phyloP scores from a whole-genome alignment of 352 stramenopile species.

The Pythium volutum region DNA sequence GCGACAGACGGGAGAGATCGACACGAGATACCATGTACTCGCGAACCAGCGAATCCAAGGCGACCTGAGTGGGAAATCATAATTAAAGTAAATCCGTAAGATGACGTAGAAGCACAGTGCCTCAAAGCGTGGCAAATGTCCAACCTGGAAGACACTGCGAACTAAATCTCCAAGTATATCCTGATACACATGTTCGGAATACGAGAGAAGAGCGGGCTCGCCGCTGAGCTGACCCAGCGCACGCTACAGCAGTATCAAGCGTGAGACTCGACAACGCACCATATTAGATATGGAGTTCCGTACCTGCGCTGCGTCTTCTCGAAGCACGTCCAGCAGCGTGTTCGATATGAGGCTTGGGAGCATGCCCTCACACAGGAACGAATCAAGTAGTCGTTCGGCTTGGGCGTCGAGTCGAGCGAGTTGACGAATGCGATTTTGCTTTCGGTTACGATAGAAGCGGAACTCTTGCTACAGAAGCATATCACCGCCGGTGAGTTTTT shows the following conservation, averaged over 20 bases:
- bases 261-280: too few species aligned
- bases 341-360: conserved; percentile 18
- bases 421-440: conserved; percentile 21
- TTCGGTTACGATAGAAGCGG: conserved; percentile 35
- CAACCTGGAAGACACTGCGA: conserved; percentile 33
- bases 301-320: conserved; percentile 32
- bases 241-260: not conserved
- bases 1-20: conserved; percentile 34
- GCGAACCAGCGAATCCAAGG: conserved; percentile 34
- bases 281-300: too few species aligned
- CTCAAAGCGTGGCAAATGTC: not conserved
- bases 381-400: conserved; percentile 33
- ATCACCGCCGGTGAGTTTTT: not conserved
- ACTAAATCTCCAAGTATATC: conserved; percentile 21
- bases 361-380: conserved; percentile 16
- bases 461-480: conserved; percentile 35
- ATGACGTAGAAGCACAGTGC: not conserved
- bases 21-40: conserved; percentile 33
- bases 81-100: not conserved
- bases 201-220: not conserved
- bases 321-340: conserved; percentile 40
- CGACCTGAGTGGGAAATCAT: conserved; percentile 1
- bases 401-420: conserved; percentile 18
- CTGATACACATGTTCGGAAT: conserved; percentile 1
- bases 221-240: not conserved